Percentiles rank a stretch among this genome's conserved stretches.
Evolutionary conservation across 345 rosid genomes (phyloP).

Genomic region (Camelina hispida): DNA sequence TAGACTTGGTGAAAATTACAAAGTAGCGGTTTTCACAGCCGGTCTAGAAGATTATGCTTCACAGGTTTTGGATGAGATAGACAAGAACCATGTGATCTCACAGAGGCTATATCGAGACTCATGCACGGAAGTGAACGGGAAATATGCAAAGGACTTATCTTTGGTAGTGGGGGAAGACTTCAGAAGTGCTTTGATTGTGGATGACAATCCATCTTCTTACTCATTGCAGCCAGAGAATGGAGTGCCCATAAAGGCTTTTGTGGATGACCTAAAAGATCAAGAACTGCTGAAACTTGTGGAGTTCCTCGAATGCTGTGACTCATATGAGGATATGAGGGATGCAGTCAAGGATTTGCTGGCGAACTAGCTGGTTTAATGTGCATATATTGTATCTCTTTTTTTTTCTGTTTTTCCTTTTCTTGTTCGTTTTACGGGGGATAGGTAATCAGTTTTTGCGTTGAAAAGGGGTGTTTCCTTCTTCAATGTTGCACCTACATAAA

Average conservation of each 20-base stretch:
- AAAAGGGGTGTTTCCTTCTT: conserved; percentile 15
- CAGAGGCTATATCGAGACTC: conserved; percentile 81
- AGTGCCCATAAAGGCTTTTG: conserved; percentile 66
- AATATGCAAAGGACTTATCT: conserved; percentile 76
- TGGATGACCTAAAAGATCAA: conserved; percentile 57
- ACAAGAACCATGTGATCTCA: conserved; percentile 57
- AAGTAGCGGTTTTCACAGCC: conserved; percentile 82
- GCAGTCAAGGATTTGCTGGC: conserved; percentile 57
- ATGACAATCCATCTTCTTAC: conserved; percentile 83
- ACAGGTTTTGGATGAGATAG: conserved; percentile 70
- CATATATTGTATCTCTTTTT: neutral
- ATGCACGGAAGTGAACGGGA: conserved; percentile 71
- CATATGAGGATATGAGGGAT: conserved; percentile 69
- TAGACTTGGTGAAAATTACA: conserved; percentile 54
- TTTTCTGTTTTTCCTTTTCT: neutral
- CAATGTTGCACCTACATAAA: conserved; percentile 18
- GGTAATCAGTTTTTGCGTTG: conserved; percentile 26
- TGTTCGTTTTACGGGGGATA: neutral
- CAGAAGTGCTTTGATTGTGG: conserved; percentile 64
- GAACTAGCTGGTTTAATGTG: conserved; percentile 13
- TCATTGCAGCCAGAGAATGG: conserved; percentile 78
- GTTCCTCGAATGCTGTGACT: conserved; percentile 58
- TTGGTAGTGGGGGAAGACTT: conserved; percentile 67
- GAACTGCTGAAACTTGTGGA: conserved; percentile 59
- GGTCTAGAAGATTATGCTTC: conserved; percentile 82